Conservation (phyloP, 192 early-diverging fungal genomes). For the Linnemannia hyalina region DNA sequence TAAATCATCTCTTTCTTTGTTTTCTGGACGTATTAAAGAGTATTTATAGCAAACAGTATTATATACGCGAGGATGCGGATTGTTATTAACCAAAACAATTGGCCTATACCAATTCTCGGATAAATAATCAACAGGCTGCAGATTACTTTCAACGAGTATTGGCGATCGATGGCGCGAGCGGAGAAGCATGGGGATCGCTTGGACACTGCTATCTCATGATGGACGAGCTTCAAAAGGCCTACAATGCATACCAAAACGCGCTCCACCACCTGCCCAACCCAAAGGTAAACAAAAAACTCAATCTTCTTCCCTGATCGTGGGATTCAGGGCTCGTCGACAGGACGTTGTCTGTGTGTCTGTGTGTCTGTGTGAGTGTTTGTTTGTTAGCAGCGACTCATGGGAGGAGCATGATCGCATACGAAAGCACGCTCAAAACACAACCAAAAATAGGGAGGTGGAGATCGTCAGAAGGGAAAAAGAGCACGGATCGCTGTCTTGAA, state of each 20-base stretch:
- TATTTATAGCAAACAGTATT: neutral
- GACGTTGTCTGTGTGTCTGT: no score
- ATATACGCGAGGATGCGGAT: neutral
- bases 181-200: constrained; percentile 93
- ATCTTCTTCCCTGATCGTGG: neutral
- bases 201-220: constrained; percentile 97
- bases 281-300: constrained; percentile 64
- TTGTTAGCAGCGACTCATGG: neutral
- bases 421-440: neutral
- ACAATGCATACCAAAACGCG: constrained; percentile 96
- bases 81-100: neutral
- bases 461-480: neutral
- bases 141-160: constrained; percentile 93
- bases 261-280: constrained; percentile 90
- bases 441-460: constrained; percentile 2
- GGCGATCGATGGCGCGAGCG: constrained; percentile 83
- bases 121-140: constrained; percentile 69
- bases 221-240: constrained; percentile 93
- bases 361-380: no score
- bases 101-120: neutral
- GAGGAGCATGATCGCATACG: neutral
- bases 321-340: neutral
- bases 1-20: constrained; percentile 28
- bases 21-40: neutral
- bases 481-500: neutral